These are phyloP conservation scores for Pascua guehoae DNA, from an alignment of 1,284 basidiomycete genomes.

Conservation along the genomic window DNA sequence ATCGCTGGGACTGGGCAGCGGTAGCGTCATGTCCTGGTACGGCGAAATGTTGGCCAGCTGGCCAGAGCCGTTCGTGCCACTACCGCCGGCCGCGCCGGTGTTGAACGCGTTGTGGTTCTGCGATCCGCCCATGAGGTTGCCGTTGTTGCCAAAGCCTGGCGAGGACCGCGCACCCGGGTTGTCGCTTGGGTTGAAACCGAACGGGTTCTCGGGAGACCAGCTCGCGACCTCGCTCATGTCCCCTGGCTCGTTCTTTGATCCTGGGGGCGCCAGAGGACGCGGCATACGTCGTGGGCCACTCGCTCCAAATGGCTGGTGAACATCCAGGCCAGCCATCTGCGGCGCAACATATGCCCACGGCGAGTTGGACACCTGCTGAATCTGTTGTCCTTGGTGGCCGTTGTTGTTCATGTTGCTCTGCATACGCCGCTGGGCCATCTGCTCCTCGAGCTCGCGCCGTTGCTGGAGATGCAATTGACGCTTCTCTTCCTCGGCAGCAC, in stretches of 20 bases:
- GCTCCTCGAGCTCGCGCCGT: slow-evolving; percentile 40
- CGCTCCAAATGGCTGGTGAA: slow-evolving; percentile 47
- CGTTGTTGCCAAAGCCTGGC: slow-evolving; percentile 5
- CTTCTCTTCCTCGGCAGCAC: slow-evolving; percentile 46
- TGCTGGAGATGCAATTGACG: slow-evolving; percentile 43
- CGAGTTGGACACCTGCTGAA: slow-evolving; percentile 15
- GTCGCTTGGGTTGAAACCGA: slow-evolving; percentile 13
- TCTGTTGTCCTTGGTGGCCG: neutral
- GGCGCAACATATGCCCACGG: slow-evolving; percentile 49
- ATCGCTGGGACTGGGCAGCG: slow-evolving; percentile 5
- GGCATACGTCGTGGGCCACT: slow-evolving; percentile 16
- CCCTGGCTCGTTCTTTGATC: neutral
- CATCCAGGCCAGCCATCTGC: slow-evolving; percentile 47
- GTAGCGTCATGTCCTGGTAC: slow-evolving; percentile 16
- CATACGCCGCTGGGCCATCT: slow-evolving; percentile 22
- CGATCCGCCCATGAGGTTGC: slow-evolving; percentile 4
- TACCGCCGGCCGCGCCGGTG: slow-evolving; percentile 2
- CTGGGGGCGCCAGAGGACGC: slow-evolving; percentile 43
- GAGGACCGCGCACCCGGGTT: slow-evolving; percentile 5
- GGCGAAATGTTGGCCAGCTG: slow-evolving; percentile 17
- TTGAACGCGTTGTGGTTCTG: slow-evolving; percentile 4
- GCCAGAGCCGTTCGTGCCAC: neutral
- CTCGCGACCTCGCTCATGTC: slow-evolving; percentile 1
- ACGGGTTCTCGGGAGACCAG: slow-evolving; percentile 20
- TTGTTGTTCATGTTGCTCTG: slow-evolving; percentile 12